Base-by-base conservation (phyloP, 2,329 filamentous ascomycete species). In the Leptographium radiaticola region DNA sequence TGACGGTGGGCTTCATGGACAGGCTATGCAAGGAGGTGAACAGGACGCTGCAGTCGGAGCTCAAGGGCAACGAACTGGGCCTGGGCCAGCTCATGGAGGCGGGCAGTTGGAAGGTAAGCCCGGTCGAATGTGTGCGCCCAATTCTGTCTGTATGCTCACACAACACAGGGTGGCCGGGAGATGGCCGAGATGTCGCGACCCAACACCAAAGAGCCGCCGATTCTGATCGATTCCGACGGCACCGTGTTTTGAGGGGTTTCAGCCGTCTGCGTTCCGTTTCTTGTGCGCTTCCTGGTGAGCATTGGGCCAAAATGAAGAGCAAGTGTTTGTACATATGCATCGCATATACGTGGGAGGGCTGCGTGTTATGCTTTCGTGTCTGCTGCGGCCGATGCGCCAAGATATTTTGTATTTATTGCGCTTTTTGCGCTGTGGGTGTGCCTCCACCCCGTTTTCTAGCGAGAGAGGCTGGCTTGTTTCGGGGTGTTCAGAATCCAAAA, bases 151-250 rank as follows among this genome's bases (percentile, higher is more conserved):
- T 18, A 31, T 43, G 13, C 49, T 51, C 33, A 43, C 39, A 13
- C 15, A 16, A 34, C 44, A 10, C 58, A 80, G 90, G 91, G 91
- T 62, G 93, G 93, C 56, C 84, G 93, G 65, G 93, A 97, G 71
- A 86, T 97, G 66, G 93, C 93, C 58, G 91, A 96, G 71, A 89
- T 96, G 59, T 91, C 89, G 61, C 79, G 93, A 61, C 93, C 93
- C 25, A 97, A 96, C 64, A 97, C 93, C 52, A 95, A 93, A 71
- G 89, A 95, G 67, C 89, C 91, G 36, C 93, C 93, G 6, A 97
- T 98, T 65, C 83, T 96, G 71, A 96, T 97, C 62, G 79, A 95
- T 61, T 95, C 89, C 59, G 93, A 98, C 67, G 93, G 93, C 58
- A 97, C 93, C 30, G 88, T 98, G 60, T 97, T 98, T 67, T 62